These are phyloP conservation scores for Trametes sanguinea DNA, from an alignment of 768 basidiomycete species.

Conservation along the genomic window DNA sequence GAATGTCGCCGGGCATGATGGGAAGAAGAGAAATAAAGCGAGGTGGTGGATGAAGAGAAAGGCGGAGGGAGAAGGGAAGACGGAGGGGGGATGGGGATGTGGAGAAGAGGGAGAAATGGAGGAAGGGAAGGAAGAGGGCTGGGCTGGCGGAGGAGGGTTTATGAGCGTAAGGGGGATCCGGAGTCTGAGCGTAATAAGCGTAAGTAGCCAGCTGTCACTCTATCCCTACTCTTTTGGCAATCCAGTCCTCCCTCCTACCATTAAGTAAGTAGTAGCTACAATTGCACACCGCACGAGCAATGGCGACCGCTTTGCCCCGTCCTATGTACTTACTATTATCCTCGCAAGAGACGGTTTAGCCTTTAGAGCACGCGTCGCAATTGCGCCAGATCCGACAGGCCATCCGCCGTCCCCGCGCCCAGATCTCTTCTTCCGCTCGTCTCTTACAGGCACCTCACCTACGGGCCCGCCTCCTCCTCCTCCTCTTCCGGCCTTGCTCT, in stretches of 20 bases:
- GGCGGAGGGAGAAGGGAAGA: conserved; percentile 1
- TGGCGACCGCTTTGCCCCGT: too few species aligned
- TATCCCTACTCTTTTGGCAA: too few species aligned
- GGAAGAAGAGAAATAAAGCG: conserved; percentile 16
- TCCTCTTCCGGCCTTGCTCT: neutral
- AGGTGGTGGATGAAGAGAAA: conserved; percentile 6
- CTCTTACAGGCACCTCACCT: neutral
- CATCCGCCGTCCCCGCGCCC: neutral
- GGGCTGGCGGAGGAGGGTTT: conserved; percentile 1
- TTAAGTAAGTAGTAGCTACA: too few species aligned
- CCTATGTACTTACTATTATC: too few species aligned
- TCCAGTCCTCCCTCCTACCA: too few species aligned
- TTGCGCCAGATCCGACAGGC: neutral
- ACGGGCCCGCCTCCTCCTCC: neutral
- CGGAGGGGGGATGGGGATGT: conserved; percentile 18
- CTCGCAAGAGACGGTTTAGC: neutral
- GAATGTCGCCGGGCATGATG: conserved; percentile 39
- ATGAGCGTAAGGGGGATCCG: conserved; percentile 1
- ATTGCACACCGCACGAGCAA: too few species aligned
- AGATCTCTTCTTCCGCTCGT: neutral
- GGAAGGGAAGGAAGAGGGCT: neutral
- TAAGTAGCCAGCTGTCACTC: too few species aligned
- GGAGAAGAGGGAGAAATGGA: conserved; percentile 17
- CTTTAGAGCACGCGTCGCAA: neutral
- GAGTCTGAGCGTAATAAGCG: conserved; percentile 1